These are phyloP conservation scores for Colletotrichum incanum DNA, from an alignment of 2,329 filamentous ascomycete species.

Conservation along the genomic window DNA sequence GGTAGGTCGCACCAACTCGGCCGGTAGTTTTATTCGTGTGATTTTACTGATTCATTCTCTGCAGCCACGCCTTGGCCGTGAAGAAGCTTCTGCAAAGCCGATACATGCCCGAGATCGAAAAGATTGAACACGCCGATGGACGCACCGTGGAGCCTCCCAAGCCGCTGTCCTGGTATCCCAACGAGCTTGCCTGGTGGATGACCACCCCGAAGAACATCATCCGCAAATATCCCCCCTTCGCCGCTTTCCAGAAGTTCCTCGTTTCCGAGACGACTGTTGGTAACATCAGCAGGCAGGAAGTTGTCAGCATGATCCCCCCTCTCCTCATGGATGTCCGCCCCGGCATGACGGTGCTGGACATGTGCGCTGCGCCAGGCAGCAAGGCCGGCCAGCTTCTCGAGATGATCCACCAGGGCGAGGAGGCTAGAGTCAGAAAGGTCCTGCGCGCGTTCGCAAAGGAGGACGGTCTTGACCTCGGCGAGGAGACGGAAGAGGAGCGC, in stretches of 20 bases:
- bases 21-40: neutral
- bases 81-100: constrained; percentile 89
- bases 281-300: constrained; percentile 97
- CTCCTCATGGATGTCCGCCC: constrained; percentile 92
- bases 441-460: constrained; percentile 75
- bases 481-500: constrained; percentile 63
- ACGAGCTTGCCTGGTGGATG: constrained; percentile 97
- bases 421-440: constrained; percentile 84
- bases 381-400: constrained; percentile 97
- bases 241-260: constrained; percentile 96
- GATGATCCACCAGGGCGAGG: constrained; percentile 93
- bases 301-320: constrained; percentile 99
- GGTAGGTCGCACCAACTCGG: constrained; percentile 63
- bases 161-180: constrained; percentile 92
- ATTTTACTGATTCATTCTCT: constrained; percentile 27
- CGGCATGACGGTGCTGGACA: constrained; percentile 93
- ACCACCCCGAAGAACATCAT: constrained; percentile 97
- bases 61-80: constrained; percentile 90
- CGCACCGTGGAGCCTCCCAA: constrained; percentile 85
- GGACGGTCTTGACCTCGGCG: constrained; percentile 68
- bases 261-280: constrained; percentile 97
- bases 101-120: constrained; percentile 92
- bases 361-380: constrained; percentile 97
- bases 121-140: constrained; percentile 87
- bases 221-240: constrained; percentile 93